A percentile compares a stretch with the other conserved stretches of the same genome.
These are phyloP conservation scores for Fusarium tjaetaba DNA, from an alignment of 2,329 filamentous ascomycete genomes.

Conservation along the genomic window DNA sequence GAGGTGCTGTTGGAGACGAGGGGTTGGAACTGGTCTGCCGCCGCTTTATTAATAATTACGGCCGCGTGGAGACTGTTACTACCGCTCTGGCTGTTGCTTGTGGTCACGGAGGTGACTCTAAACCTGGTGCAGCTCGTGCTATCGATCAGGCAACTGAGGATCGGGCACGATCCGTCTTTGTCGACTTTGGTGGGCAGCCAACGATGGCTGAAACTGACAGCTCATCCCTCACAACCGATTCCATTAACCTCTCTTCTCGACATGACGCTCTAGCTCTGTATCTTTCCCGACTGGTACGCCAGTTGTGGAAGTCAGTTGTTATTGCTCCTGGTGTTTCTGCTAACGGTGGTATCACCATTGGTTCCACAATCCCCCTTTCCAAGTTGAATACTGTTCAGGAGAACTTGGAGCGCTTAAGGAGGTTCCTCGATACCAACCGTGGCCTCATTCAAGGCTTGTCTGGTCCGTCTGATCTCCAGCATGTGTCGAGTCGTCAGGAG, in stretches of 20 bases:
- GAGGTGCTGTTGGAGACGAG: conserved; percentile 78
- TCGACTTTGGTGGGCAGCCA: conserved; percentile 91
- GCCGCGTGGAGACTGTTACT: conserved; percentile 87
- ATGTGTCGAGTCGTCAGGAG: conserved; percentile 83
- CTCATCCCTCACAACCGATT: conserved; percentile 77
- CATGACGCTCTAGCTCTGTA: conserved; percentile 91
- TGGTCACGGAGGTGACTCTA: conserved; percentile 83
- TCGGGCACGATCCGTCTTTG: conserved; percentile 85
- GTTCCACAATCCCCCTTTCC: conserved; percentile 70
- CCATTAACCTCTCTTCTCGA: conserved; percentile 85
- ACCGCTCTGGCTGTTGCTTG: conserved; percentile 94
- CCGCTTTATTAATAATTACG: conserved; percentile 86
- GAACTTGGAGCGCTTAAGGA: conserved; percentile 79
- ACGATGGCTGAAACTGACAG: conserved; percentile 82
- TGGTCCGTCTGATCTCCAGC: conserved; percentile 86
- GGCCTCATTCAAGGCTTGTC: conserved; percentile 92
- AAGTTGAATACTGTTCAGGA: conserved; percentile 84
- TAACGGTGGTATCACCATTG: conserved; percentile 70
- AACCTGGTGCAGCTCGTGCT: conserved; percentile 77
- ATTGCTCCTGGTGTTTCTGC: conserved; percentile 64
- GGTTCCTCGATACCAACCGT: conserved; percentile 88
- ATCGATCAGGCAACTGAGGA: conserved; percentile 89
- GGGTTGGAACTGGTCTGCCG: conserved; percentile 84
- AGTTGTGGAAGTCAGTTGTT: conserved; percentile 85
- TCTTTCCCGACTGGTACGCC: conserved; percentile 85